Conservation (phyloP, 495 filamentous ascomycete genomes). For the Cercophora newfieldiana region DNA sequence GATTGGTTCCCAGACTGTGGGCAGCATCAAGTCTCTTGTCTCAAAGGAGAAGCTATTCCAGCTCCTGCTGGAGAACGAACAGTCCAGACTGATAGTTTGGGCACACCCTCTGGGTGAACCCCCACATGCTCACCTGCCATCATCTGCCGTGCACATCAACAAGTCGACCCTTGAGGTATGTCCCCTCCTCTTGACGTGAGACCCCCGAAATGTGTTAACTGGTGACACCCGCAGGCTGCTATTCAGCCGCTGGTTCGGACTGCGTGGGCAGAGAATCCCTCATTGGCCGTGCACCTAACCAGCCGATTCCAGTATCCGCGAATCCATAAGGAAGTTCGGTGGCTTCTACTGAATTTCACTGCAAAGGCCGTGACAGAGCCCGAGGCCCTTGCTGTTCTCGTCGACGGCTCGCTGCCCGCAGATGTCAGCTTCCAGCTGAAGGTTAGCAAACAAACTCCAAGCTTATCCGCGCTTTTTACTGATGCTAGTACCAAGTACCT, state of each 20-base stretch:
- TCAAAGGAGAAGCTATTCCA: conserved; percentile 78
- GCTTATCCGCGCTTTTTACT: conserved; percentile 26
- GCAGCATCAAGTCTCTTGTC: conserved; percentile 64
- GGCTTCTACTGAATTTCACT: conserved; percentile 75
- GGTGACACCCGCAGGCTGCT: conserved; percentile 37
- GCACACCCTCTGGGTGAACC: conserved; percentile 77
- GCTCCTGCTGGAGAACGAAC: conserved; percentile 80
- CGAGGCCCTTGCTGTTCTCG: conserved; percentile 77
- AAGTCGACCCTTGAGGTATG: conserved; percentile 56
- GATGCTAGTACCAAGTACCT: conserved; percentile 65
- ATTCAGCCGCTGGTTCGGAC: conserved; percentile 66
- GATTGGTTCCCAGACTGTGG: conserved; percentile 56
- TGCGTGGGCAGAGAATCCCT: conserved; percentile 82
- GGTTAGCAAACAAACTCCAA: conserved; percentile 42
- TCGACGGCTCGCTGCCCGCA: conserved; percentile 69
- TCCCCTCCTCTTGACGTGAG: background rate
- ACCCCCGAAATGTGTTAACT: background rate
- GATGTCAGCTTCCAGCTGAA: conserved; percentile 86
- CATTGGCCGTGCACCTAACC: conserved; percentile 78
- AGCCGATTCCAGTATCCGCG: conserved; percentile 74
- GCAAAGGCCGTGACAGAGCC: conserved; percentile 76
- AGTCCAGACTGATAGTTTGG: conserved; percentile 83
- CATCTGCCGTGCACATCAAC: conserved; percentile 27
- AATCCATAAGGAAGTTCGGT: conserved; percentile 72
- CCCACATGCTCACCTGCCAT: conserved; percentile 20